Base-by-base conservation (phyloP, 208 protist genomes). In the Crithidia brevicula region DNA sequence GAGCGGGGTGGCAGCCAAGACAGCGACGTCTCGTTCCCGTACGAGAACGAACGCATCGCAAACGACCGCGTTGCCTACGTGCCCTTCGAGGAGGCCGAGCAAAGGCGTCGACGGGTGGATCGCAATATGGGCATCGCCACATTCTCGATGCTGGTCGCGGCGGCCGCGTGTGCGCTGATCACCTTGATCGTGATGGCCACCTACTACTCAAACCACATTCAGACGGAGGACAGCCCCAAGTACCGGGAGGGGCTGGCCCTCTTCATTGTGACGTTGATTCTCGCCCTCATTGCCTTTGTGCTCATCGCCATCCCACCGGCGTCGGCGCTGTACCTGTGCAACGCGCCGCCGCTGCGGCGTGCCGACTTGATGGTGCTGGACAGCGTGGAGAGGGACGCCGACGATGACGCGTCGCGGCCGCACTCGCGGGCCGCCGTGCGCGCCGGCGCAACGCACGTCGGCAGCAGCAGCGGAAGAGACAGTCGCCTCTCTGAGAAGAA, bases 121-220 rank as follows among this genome's bases (percentile, higher is more conserved):
- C 10, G 65, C 9, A n/a, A 56, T 13, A 0, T 71, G 27, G 54
- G 33, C 31, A 51, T 66, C 16, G 23, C 51, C 18, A 43, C 27
- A 45, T 72, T 69, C 47, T 74, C 47, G 23, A 13, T 74, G 62
- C 58, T 71, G 11, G 28, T 72, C 4, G 36, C 30, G 9, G 50
- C 62, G 8, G 25, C 56, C 38, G n/a, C 65, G 11, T 68, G 65
- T 27, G 57, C 57, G 2, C 15, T 74, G 0, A 46, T 67, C 36
- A 51, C 62, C 9, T 0, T 67, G 9, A 23, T 57, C 31, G 42
- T 72, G 36, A 58, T 42, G 22, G 42, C 36, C 7, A 42, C 18
- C 18, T 57, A 51, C 30, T 51, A 22, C 23, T 28, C 61, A 5
- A 36, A 57, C 2, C 22, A 49, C 22, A 49, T 50, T 16, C 7